These are phyloP conservation scores for Aspergillus fumigatiaffinis DNA, from an alignment of 2,329 filamentous ascomycete species.

Conservation along the genomic window DNA sequence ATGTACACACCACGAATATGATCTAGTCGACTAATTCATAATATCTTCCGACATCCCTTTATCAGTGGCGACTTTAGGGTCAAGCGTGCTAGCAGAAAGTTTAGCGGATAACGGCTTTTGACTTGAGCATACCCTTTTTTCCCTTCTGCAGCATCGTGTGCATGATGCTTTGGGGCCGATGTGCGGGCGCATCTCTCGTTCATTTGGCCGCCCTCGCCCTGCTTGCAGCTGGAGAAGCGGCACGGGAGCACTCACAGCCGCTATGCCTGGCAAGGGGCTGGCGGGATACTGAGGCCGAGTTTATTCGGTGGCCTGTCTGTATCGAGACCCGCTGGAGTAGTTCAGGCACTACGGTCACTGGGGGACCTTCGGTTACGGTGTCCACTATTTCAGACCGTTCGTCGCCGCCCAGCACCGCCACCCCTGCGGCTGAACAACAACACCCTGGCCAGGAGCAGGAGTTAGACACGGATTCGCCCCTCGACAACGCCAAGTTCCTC, in stretches of 20 bases:
- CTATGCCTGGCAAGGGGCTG: constrained; percentile 18
- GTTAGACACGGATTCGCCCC: constrained; percentile 59
- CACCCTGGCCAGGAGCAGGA: constrained; percentile 46
- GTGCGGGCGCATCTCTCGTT: constrained; percentile 9
- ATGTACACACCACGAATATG: neutral
- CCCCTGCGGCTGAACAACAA: constrained; percentile 9
- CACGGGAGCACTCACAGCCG: constrained; percentile 9
- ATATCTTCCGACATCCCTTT: neutral
- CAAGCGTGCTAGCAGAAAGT: neutral
- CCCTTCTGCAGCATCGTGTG: neutral
- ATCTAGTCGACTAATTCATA: neutral
- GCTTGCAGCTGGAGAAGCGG: constrained; percentile 8
- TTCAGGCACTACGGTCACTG: neutral
- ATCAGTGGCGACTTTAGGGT: neutral
- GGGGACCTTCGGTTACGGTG: neutral
- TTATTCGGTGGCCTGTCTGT: constrained; percentile 25
- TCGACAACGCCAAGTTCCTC: constrained; percentile 78
- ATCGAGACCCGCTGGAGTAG: constrained; percentile 19
- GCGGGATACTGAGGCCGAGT: constrained; percentile 15
- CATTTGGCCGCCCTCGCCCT: constrained; percentile 9
- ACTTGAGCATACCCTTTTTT: neutral
- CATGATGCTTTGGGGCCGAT: neutral
- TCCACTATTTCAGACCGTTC: neutral
- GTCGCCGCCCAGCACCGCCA: neutral
- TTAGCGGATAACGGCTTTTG: neutral